Base-by-base conservation (phyloP, 352 stramenopile species). In the Blastocystis sp. region DNA sequence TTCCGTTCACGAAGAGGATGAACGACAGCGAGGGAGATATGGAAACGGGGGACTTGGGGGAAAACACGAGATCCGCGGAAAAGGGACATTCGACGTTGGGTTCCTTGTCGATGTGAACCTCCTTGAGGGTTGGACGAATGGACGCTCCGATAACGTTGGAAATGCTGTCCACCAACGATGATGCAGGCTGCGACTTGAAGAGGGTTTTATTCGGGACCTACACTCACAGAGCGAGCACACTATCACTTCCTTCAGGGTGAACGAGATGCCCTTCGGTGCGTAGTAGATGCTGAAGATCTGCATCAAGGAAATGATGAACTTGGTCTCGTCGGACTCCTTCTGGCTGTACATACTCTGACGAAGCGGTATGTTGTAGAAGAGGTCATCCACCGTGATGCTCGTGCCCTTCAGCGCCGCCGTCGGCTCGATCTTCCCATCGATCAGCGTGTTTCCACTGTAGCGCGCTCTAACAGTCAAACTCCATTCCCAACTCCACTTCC, bases 361-460 rank as follows among this genome's bases (percentile, higher is more conserved):
- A 74, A 96, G 97, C 33, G 94, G 95, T 59, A 99, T 93, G 91
- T 99, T 99, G 92, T 99, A 98, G 93, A 99, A 99, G 60, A 99
- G 92, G 91, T 99, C 97, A 76, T 98, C 95, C 10, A 97, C 95
- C 1, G 91, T 91, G 2, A 97, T 93, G 2, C 90, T 94, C 0
- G 95, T 97, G 39, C 95, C 95, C 33, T 74, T 85, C 45, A 59
- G 91, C 81, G 60, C 88, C 92, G 51, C 93, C 92, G 26, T 67
- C 4, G 77, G 21, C n/a, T 88, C 82, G 19, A 91, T 37, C 41
- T 91, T 91, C 88, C 94, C 94, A 26, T 94, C 92, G 37, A 96
- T 92, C 35, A 95, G 91, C 90, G 94, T 94, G 33, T 96, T 96
- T 89, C 98, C 95, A 3, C 92, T 92, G 91, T 98, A 99, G 51